phyloP scores from a whole-genome alignment of 2,329 filamentous ascomycete species.

The Ambrosiella xylebori region DNA sequence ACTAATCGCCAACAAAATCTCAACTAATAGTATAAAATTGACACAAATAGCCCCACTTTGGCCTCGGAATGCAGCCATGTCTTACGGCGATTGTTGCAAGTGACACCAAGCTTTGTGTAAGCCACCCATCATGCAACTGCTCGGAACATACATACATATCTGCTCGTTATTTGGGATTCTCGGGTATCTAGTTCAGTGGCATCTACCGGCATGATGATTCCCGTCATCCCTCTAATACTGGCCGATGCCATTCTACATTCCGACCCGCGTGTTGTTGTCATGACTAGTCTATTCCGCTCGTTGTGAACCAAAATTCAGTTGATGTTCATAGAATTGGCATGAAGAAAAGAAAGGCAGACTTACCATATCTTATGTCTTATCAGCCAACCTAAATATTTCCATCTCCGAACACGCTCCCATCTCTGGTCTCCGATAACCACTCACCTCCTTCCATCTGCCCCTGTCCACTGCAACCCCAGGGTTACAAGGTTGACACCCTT shows the following conservation, averaged over 20 bases:
- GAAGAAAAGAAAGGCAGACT: background rate
- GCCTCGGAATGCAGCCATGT: too few relatives aligned
- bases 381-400: background rate
- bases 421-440: background rate
- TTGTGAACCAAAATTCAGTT: too few relatives aligned
- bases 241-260: background rate
- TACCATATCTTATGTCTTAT: background rate
- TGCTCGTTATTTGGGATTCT: background rate
- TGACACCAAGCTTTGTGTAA: too few relatives aligned
- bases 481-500: background rate
- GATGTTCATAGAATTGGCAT: too few relatives aligned
- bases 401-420: background rate
- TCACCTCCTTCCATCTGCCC: background rate
- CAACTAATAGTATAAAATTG: too few relatives aligned
- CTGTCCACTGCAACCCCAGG: background rate
- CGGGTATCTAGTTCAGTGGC: background rate
- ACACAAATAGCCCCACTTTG: too few relatives aligned
- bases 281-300: background rate
- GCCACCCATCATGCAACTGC: too few relatives aligned
- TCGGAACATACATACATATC: too few relatives aligned
- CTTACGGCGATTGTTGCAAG: too few relatives aligned
- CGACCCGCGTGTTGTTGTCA: background rate
- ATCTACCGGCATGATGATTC: background rate
- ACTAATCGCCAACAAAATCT: too few relatives aligned
- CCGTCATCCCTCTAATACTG: background rate